A percentile compares a stretch with the other conserved stretches of the same genome.
Conservation (phyloP, 2,329 filamentous ascomycete genomes). For the Furcasterigmium furcatum region DNA sequence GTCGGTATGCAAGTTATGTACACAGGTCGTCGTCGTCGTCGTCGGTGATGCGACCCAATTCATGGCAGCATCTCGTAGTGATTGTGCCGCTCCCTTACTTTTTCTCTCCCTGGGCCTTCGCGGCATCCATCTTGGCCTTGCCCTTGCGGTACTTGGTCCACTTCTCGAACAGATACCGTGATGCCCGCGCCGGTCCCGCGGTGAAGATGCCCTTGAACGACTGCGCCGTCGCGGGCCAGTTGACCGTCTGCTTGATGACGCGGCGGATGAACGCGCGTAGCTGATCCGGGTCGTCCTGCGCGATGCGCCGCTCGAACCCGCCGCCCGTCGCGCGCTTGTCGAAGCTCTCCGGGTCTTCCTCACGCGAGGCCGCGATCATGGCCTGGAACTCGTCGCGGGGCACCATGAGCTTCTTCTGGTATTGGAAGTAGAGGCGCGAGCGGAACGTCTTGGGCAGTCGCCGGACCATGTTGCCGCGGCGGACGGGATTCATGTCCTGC, state of each 20-base stretch:
- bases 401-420: slow-evolving; percentile 86
- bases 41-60: no score
- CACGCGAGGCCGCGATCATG: slow-evolving; percentile 75
- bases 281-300: slow-evolving; percentile 61
- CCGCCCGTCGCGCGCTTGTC: slow-evolving; percentile 69
- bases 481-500: slow-evolving; percentile 91
- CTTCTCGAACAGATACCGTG: slow-evolving; percentile 83
- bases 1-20: no score
- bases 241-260: slow-evolving; percentile 83
- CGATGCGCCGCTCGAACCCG: slow-evolving; percentile 83
- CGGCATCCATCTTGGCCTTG: slow-evolving; percentile 17
- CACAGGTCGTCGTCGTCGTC: no score
- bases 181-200: slow-evolving; percentile 65
- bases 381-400: slow-evolving; percentile 78
- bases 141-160: slow-evolving; percentile 59
- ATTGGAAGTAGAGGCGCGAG: slow-evolving; percentile 88
- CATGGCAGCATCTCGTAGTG: no score
- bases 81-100: no score
- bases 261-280: slow-evolving; percentile 68
- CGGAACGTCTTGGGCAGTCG: slow-evolving; percentile 85
- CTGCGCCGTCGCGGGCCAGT: slow-evolving; percentile 88
- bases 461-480: slow-evolving; percentile 93
- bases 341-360: slow-evolving; percentile 67
- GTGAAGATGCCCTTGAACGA: slow-evolving; percentile 82
- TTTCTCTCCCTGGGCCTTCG: no score